Percentiles rank a stretch among this genome's conserved stretches.
phyloP scores from a whole-genome alignment of 2,329 filamentous ascomycete species.

The Diplodia mutila region DNA sequence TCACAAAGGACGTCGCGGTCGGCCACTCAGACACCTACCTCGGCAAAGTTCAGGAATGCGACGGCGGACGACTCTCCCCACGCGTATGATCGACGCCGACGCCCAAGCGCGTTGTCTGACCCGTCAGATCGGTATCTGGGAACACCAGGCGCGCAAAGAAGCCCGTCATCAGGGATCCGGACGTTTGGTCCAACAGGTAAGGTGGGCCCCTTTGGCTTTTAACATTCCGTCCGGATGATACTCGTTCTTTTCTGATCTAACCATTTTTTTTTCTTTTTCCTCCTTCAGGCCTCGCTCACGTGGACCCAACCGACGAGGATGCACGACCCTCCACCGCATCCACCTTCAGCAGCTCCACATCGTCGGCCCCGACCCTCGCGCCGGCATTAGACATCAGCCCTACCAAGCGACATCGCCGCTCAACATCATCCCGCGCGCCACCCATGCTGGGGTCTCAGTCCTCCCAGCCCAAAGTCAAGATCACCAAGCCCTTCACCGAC shows the following conservation, averaged over 20 bases:
- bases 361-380: constrained; percentile 35
- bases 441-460: constrained; percentile 36
- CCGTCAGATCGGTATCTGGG: constrained; percentile 40
- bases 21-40: constrained; percentile 20
- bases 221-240: neutral
- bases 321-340: constrained; percentile 37
- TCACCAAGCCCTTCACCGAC: constrained; percentile 26
- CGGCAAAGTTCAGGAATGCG: constrained; percentile 30
- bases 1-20: constrained; percentile 24
- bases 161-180: constrained; percentile 4
- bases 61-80: constrained; percentile 41
- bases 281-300: neutral
- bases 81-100: constrained; percentile 30
- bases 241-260: neutral
- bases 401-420: constrained; percentile 41
- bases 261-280: neutral
- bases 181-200: constrained; percentile 15
- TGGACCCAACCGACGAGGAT: constrained; percentile 34
- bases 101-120: constrained; percentile 43
- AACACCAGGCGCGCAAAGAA: constrained; percentile 33
- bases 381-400: constrained; percentile 40
- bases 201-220: neutral
- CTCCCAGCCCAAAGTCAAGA: constrained; percentile 32
- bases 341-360: constrained; percentile 33
- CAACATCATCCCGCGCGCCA: constrained; percentile 38